Conservation (phyloP, 176 grass and related monocot species). For the Chloris gayana region DNA sequence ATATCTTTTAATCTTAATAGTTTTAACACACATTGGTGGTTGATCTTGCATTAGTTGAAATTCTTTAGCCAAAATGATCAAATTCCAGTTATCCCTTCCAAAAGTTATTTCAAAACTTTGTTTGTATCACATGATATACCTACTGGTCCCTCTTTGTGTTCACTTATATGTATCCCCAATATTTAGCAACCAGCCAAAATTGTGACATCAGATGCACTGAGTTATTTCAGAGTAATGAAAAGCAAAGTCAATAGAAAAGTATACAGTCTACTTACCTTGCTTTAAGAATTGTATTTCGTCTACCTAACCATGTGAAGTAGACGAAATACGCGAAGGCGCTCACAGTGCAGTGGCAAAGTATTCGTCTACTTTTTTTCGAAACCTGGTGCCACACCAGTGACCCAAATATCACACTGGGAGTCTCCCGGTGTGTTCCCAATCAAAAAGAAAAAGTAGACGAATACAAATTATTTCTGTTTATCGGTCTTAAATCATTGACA, state of each 20-base stretch:
- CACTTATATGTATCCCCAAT: neutral
- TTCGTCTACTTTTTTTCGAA: too few species aligned
- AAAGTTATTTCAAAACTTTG: too few species aligned
- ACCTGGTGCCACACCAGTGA: too few species aligned
- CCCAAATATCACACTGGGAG: too few species aligned
- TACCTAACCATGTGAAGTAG: neutral
- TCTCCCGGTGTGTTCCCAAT: too few species aligned
- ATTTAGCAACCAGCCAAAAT: neutral
- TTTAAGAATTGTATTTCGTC: neutral
- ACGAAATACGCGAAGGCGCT: too few species aligned
- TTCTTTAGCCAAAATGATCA: neutral
- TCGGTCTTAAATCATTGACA: neutral
- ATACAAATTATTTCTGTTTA: neutral
- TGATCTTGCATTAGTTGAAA: neutral
- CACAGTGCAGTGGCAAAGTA: too few species aligned
- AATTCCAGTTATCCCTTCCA: neutral
- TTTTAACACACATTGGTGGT: neutral
- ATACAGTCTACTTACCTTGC: neutral
- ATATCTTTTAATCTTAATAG: slow-evolving; percentile 14
- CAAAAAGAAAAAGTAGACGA: too few species aligned
- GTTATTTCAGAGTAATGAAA: too few species aligned
- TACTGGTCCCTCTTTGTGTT: neutral
- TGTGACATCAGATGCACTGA: neutral
- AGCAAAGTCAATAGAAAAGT: too few species aligned
- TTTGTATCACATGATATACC: neutral